Base-by-base conservation (phyloP, 495 filamentous ascomycete species). In the Podospora australis region DNA sequence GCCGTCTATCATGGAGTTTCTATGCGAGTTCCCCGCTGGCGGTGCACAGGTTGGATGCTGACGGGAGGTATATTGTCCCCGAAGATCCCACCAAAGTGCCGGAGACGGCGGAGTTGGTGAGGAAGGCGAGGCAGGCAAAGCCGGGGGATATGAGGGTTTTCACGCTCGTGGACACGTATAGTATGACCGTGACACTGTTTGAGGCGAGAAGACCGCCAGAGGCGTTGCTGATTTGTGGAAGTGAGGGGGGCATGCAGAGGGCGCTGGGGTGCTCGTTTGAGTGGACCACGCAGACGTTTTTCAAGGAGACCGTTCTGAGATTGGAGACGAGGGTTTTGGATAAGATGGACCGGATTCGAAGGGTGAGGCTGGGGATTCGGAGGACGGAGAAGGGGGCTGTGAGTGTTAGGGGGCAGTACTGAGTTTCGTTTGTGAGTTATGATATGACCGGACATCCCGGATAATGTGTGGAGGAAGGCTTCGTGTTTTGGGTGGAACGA, bases 171-270 rank as follows among this genome's bases (percentile, higher is more conserved):
- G 68, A 72, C 46, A 72, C 65, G 0, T 54, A 46, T 36, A 63
- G 54, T 10, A 58, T 71, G 58, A 62, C 60, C 4, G 53, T 65
- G 0, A 68, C 65, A 0, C 41, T 68, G 19, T 70, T 72, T 49
- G 32, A 50, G 10, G 68, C 70, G 1, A 39, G 44, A 11, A 48
- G 58, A n/a, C 64, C 68, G 2, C 70, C 69, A 2, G 48, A 45
- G 0, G 50, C 50, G 11, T 48, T 62, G 10, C 36, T 71, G 10
- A 20, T 69, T 1, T 65, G 67, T 22, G 68, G 65, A 4, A 48
- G 39, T 2, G 70, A 73, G 51, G 70, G 70, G 1, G 70, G 67
- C 14, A 70, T 68, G 66, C 58, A 64, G 38, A 49, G 70, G 8
- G 60, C 67, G 17, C 24, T 71, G 23, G 47, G 58, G 3, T 71